These are phyloP conservation scores for Boechera stricta DNA, from an alignment of 345 rosid genomes.

Conservation along the genomic window DNA sequence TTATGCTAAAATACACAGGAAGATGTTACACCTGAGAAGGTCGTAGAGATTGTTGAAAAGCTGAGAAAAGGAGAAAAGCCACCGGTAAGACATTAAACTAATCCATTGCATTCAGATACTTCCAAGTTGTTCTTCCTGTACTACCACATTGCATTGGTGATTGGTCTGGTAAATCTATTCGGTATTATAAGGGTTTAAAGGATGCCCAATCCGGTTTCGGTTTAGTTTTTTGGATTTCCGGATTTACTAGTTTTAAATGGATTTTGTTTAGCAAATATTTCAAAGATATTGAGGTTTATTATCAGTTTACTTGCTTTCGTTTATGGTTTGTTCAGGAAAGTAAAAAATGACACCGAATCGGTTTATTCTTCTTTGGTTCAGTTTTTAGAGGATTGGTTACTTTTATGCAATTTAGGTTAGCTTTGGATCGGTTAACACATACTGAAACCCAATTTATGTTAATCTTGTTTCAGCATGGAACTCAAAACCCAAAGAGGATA, in stretches of 20 bases:
- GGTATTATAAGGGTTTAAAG: neutral
- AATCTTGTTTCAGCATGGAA: slow-evolving; percentile 67
- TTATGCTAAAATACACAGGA: slow-evolving; percentile 69
- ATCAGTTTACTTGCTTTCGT: neutral
- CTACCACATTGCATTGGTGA: neutral
- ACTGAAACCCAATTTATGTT: neutral
- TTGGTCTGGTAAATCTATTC: neutral
- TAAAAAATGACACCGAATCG: neutral
- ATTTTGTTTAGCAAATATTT: slow-evolving; percentile 5
- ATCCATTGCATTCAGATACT: slow-evolving; percentile 20
- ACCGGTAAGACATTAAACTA: slow-evolving; percentile 61
- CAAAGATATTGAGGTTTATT: neutral
- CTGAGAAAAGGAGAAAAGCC: slow-evolving; percentile 90
- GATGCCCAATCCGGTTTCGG: neutral
- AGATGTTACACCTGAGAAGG: slow-evolving; percentile 87
- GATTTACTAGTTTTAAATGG: neutral
- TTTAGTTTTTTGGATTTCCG: neutral
- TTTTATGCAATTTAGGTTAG: neutral
- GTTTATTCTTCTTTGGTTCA: neutral
- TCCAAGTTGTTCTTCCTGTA: neutral
- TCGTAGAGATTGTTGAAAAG: slow-evolving; percentile 87
- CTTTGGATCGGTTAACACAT: no score
- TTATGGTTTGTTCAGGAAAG: neutral
- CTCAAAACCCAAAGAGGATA: slow-evolving; percentile 89
- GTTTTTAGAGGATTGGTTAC: neutral